A percentile compares a stretch with the other conserved stretches of the same genome.
phyloP scores from a whole-genome alignment of 768 basidiomycete species.

The Trametes cubensis region DNA sequence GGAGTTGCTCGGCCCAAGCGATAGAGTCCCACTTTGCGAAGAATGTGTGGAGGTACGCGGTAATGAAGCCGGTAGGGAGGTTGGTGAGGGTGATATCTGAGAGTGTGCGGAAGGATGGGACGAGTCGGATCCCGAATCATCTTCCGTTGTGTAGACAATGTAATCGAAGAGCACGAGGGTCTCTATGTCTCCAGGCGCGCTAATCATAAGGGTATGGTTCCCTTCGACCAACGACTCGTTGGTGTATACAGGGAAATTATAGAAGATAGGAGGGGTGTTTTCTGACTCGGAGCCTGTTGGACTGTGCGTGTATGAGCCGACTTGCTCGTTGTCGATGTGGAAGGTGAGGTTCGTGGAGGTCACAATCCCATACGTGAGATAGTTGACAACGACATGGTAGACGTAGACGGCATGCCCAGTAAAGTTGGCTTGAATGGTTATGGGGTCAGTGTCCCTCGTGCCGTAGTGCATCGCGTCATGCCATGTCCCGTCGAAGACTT shows the following conservation, averaged over 20 bases:
- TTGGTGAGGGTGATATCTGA: background rate
- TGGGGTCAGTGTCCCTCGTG: too few species aligned
- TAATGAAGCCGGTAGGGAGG: background rate
- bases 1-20: too few species aligned
- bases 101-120: background rate
- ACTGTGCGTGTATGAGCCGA: background rate
- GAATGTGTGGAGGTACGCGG: background rate
- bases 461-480: too few species aligned
- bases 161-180: background rate
- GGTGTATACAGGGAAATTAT: slow-evolving; percentile 10
- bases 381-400: too few species aligned
- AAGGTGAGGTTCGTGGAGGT: slow-evolving; percentile 10
- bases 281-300: background rate
- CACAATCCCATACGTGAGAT: too few species aligned
- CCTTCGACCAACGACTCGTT: background rate
- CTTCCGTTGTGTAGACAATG: background rate
- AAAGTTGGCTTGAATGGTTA: too few species aligned
- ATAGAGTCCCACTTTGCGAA: too few species aligned
- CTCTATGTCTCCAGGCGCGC: background rate
- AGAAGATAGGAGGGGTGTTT: background rate
- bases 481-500: too few species aligned
- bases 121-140: background rate
- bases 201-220: background rate
- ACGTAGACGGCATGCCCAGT: too few species aligned
- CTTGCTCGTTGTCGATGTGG: background rate